A percentile compares a stretch with the other conserved stretches of the same genome.
These are phyloP conservation scores for Tetrahymena elliotti DNA, from an alignment of 73 alveolate genomes.

Conservation along the genomic window DNA sequence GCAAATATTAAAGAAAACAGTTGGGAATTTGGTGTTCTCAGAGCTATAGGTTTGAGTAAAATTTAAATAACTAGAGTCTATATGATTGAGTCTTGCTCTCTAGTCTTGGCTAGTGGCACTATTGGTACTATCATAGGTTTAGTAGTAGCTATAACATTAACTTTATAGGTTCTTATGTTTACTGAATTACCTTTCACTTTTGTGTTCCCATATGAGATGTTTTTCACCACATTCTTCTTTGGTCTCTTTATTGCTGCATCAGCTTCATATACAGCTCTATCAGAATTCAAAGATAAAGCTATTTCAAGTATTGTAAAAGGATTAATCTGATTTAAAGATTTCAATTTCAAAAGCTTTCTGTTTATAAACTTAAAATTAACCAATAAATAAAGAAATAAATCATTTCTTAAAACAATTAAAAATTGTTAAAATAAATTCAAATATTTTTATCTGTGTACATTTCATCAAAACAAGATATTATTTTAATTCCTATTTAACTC, in stretches of 20 bases:
- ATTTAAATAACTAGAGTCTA: constrained; percentile 74
- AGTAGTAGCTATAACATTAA: constrained; percentile 74
- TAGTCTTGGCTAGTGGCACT: constrained; percentile 70
- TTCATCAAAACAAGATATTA: too few species aligned
- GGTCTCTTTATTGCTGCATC: constrained; percentile 71
- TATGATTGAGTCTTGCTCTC: constrained; percentile 84
- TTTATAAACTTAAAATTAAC: too few species aligned
- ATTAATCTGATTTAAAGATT: not conserved
- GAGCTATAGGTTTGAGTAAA: constrained; percentile 89
- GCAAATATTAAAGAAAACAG: constrained; percentile 87
- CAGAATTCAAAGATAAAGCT: constrained; percentile 68
- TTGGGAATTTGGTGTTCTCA: constrained; percentile 91
- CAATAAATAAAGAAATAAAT: too few species aligned
- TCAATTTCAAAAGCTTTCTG: not conserved
- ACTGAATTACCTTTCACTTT: constrained; percentile 85
- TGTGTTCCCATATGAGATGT: constrained; percentile 79
- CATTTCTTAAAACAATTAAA: too few species aligned
- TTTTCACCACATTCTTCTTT: constrained; percentile 57
- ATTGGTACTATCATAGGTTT: constrained; percentile 87
- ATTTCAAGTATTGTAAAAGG: constrained; percentile 80
- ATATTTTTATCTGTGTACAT: too few species aligned
- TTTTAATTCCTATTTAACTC: too few species aligned
- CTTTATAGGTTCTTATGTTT: constrained; percentile 83
- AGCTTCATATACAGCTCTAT: constrained; percentile 84
- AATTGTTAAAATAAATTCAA: too few species aligned